phyloP scores from a whole-genome alignment of 2,329 filamentous ascomycete genomes.

The Penicillium sp. region DNA sequence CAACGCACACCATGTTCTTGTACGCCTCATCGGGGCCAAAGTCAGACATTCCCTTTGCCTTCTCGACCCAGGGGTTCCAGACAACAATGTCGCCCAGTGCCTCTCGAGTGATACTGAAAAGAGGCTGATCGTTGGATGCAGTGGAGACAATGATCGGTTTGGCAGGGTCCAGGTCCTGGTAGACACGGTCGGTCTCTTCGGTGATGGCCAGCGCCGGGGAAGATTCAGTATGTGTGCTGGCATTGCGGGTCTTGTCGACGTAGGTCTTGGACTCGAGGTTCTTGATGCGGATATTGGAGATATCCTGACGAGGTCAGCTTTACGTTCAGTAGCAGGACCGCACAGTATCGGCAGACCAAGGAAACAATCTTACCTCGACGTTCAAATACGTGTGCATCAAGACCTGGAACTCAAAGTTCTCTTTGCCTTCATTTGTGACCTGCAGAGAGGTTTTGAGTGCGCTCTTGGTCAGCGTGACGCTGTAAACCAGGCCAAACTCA shows the following conservation, averaged over 20 bases:
- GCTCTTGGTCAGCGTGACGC: slow-evolving; percentile 72
- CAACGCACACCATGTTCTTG: slow-evolving; percentile 90
- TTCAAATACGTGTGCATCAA: slow-evolving; percentile 87
- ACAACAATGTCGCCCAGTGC: slow-evolving; percentile 84
- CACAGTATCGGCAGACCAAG: neutral
- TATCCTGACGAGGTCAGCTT: slow-evolving; percentile 56
- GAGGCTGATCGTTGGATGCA: slow-evolving; percentile 51
- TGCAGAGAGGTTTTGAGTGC: slow-evolving; percentile 75
- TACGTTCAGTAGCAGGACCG: neutral
- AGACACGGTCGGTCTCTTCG: slow-evolving; percentile 81
- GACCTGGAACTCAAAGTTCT: slow-evolving; percentile 84
- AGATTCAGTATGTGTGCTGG: slow-evolving; percentile 58
- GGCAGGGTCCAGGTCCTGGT: slow-evolving; percentile 57
- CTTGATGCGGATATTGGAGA: slow-evolving; percentile 63
- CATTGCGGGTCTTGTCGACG: slow-evolving; percentile 73
- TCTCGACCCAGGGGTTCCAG: slow-evolving; percentile 94
- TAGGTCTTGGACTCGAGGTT: slow-evolving; percentile 74
- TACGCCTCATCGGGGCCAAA: slow-evolving; percentile 85
- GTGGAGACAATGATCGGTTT: slow-evolving; percentile 33
- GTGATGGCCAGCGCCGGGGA: slow-evolving; percentile 62
- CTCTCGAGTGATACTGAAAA: slow-evolving; percentile 72
- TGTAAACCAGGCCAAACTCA: slow-evolving; percentile 87
- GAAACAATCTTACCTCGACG: slow-evolving; percentile 56
- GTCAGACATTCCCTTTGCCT: slow-evolving; percentile 74
- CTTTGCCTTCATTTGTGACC: slow-evolving; percentile 77